Conservation (phyloP, 148 eudicot genomes). For the Spergularia bocconei region DNA sequence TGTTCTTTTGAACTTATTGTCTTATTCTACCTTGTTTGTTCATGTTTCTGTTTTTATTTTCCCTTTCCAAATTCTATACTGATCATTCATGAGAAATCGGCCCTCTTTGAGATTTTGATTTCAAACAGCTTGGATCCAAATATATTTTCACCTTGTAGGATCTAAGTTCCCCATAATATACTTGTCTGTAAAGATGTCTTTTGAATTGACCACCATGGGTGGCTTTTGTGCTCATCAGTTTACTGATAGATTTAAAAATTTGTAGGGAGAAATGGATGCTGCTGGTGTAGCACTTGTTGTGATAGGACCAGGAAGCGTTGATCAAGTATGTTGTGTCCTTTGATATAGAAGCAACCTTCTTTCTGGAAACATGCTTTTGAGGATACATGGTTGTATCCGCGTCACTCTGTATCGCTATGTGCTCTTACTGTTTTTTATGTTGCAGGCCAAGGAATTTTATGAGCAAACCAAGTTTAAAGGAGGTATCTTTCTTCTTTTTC, state of each 20-base stretch:
- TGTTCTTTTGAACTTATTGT: too few relatives aligned
- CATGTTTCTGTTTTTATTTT: too few relatives aligned
- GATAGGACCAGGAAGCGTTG: slow-evolving; percentile 91
- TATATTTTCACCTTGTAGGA: background rate
- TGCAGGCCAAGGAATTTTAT: slow-evolving; percentile 69
- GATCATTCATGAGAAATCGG: background rate
- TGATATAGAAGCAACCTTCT: slow-evolving; percentile 2
- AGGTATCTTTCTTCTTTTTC: slow-evolving; percentile 42
- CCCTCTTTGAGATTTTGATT: background rate
- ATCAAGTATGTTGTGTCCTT: slow-evolving; percentile 54
- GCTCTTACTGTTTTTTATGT: background rate
- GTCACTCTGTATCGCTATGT: background rate
- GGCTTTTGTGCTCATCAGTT: background rate
- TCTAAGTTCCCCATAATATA: background rate
- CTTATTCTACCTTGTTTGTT: too few relatives aligned
- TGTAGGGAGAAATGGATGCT: slow-evolving; percentile 81
- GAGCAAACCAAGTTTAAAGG: slow-evolving; percentile 87
- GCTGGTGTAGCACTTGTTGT: slow-evolving; percentile 86
- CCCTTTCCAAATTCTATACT: too few relatives aligned
- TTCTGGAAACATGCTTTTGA: background rate
- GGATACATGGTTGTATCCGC: background rate
- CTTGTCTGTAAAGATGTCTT: background rate
- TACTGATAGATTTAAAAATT: slow-evolving; percentile 16
- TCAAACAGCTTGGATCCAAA: background rate
- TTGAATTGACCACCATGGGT: background rate